Conservation (phyloP, 192 early-diverging fungal species). For the Coemansia sp. region DNA sequence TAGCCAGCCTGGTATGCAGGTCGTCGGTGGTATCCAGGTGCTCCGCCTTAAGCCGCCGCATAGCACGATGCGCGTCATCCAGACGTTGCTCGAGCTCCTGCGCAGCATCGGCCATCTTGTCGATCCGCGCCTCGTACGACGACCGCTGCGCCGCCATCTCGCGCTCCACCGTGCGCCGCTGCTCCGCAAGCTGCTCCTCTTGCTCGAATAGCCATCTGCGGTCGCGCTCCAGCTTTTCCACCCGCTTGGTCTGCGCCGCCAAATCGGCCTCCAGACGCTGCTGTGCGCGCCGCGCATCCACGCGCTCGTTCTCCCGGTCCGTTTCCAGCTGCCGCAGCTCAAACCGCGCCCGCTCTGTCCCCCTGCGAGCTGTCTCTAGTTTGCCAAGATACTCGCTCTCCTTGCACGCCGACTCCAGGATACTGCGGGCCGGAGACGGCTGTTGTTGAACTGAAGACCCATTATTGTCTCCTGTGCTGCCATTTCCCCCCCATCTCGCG, state of each 20-base stretch:
- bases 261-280: conserved; percentile 29
- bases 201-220: conserved; percentile 60
- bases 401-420: conserved; percentile 22
- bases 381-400: conserved; percentile 11
- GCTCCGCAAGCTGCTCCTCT: conserved; percentile 47
- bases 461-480: background rate
- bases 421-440: conserved; percentile 32
- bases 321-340: conserved; percentile 39
- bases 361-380: conserved; percentile 22
- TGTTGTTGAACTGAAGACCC: background rate
- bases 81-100: conserved; percentile 16
- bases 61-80: conserved; percentile 9
- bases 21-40: conserved; percentile 10
- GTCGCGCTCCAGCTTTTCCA: conserved; percentile 63
- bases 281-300: conserved; percentile 24
- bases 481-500: background rate
- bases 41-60: conserved; percentile 12
- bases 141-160: conserved; percentile 50
- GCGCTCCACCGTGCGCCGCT: conserved; percentile 55
- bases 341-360: conserved; percentile 32
- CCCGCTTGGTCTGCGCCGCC: conserved; percentile 42
- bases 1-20: conserved; percentile 19
- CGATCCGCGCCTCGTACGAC: conserved; percentile 34
- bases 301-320: conserved; percentile 37
- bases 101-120: conserved; percentile 8